phyloP scores from a whole-genome alignment of 768 basidiomycete species.

The Pleurotus cornucopiae region DNA sequence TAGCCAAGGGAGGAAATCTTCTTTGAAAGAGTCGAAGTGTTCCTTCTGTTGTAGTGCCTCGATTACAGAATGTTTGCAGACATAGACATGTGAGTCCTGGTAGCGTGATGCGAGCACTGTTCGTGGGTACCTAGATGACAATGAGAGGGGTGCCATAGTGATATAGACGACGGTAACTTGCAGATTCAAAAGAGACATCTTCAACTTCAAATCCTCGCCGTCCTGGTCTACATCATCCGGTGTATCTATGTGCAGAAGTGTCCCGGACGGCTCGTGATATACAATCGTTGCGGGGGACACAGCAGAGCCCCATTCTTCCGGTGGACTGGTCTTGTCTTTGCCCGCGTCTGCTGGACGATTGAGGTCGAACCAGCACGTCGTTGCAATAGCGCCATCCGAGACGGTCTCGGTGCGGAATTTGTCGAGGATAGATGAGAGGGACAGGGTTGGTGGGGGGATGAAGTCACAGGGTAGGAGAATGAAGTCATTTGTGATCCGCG shows the following conservation, averaged over 20 bases:
- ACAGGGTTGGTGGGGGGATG: slow-evolving; percentile 69
- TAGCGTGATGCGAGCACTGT: slow-evolving; percentile 61
- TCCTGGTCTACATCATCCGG: slow-evolving; percentile 65
- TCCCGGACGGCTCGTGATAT: slow-evolving; percentile 63
- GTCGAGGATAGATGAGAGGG: slow-evolving; percentile 68
- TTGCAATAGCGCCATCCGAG: slow-evolving; percentile 59
- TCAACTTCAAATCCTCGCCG: slow-evolving; percentile 65
- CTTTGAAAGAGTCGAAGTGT: slow-evolving; percentile 76
- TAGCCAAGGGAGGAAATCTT: slow-evolving; percentile 91
- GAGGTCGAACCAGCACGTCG: slow-evolving; percentile 61
- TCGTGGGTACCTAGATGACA: slow-evolving; percentile 58
- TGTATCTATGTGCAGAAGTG: slow-evolving; percentile 70
- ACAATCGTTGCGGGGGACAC: slow-evolving; percentile 48
- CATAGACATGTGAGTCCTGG: slow-evolving; percentile 89
- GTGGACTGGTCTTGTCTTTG: slow-evolving; percentile 46
- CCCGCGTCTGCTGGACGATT: slow-evolving; percentile 21
- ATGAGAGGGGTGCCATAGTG: slow-evolving; percentile 5
- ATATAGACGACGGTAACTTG: slow-evolving; percentile 22
- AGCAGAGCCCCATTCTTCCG: slow-evolving; percentile 65
- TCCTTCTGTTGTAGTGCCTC: slow-evolving; percentile 65
- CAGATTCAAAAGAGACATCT: slow-evolving; percentile 72
- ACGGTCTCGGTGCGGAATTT: slow-evolving; percentile 75
- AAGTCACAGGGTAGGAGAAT: slow-evolving; percentile 91
- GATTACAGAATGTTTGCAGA: slow-evolving; percentile 73
- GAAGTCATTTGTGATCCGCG: slow-evolving; percentile 79